Percentiles rank a stretch among this genome's conserved stretches.
Conservation (phyloP, 768 basidiomycete species). For the Collybia nuda region DNA sequence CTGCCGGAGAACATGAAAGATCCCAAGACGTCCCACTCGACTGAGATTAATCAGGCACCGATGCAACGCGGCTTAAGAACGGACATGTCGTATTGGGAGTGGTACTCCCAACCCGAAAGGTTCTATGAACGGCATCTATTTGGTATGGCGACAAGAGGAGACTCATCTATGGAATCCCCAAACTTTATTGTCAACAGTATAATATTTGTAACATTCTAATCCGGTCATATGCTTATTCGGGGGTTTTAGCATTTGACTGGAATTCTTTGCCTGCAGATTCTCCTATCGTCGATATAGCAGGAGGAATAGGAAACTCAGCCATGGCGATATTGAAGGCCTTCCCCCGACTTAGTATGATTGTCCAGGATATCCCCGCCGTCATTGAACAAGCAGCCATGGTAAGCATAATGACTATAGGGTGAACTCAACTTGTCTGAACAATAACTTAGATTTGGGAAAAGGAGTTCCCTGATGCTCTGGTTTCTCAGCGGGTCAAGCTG, state of each 20-base stretch:
- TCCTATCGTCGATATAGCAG: slow-evolving; percentile 30
- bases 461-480: slow-evolving; percentile 21
- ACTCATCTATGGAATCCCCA: neutral
- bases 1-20: neutral
- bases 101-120: slow-evolving; percentile 2
- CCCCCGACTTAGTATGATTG: slow-evolving; percentile 18
- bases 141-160: neutral
- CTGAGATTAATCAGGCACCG: neutral
- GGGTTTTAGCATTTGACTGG: slow-evolving; percentile 22
- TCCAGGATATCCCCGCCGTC: slow-evolving; percentile 23
- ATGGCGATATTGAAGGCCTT: slow-evolving; percentile 16
- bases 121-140: slow-evolving; percentile 5
- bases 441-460: slow-evolving; percentile 14
- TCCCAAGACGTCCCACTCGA: neutral
- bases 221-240: neutral
- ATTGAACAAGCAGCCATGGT: slow-evolving; percentile 14
- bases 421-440: too few relatives aligned
- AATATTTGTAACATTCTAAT: neutral
- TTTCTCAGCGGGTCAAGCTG: slow-evolving; percentile 20
- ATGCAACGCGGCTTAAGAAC: slow-evolving; percentile 2
- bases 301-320: slow-evolving; percentile 23
- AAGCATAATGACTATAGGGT: neutral
- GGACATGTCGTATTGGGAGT: neutral
- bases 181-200: slow-evolving; percentile 8
- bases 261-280: slow-evolving; percentile 15